Evolutionary conservation across 345 rosid species (phyloP), one percentile per base, ranked within the genome.

Genomic region (Rhizophora mangle): DNA sequence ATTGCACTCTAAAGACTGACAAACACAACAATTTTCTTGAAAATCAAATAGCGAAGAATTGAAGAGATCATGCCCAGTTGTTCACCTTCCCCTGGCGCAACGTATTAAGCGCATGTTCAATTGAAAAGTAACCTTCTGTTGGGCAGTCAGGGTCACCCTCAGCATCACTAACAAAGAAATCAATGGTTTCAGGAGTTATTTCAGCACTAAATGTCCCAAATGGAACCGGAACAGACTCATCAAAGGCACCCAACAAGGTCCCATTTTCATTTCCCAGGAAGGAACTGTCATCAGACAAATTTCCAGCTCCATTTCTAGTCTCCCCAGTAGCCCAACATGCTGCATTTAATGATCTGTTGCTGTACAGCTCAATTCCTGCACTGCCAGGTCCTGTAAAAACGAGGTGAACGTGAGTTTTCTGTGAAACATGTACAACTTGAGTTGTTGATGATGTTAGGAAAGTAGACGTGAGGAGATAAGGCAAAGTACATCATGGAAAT

Each of bases 141-240:
- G 98, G 96, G 82, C 95, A 83, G 58, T 93, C 95, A 15, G 95
- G 96, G 80, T 93, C 95, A 55, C 96, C 98, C 69, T 88, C 93
- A 20, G 96, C 90, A 47, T 93, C 98, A 54, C 98, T 90, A 62
- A 90, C 92, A 51, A 93, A 93, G 81, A 90, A 90, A 79, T 87
- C 96, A 60, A 64, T 79, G 51, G 89, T 90, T 67, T 87, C 95
- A 6, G 78, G 82, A 0, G 93, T 87, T 51, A 85, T 81, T 72
- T 90, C 85, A 47, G 90, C 88, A 43, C 76, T 76, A 31, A 85
- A 24, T 0, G 89, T 86, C 30, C 80, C 73, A 34, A 84, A 87
- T 26, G 86, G 81, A 20, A 75, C 81, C 9, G 82, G 67, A 78
- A 36, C 61, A 13, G 86, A 71, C 59, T 72, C 83, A 20, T 74